Percentiles rank a stretch among this genome's conserved stretches.
Evolutionary conservation across 352 stramenopile genomes (phyloP).

Genomic region (Globisporangium radiosum): DNA sequence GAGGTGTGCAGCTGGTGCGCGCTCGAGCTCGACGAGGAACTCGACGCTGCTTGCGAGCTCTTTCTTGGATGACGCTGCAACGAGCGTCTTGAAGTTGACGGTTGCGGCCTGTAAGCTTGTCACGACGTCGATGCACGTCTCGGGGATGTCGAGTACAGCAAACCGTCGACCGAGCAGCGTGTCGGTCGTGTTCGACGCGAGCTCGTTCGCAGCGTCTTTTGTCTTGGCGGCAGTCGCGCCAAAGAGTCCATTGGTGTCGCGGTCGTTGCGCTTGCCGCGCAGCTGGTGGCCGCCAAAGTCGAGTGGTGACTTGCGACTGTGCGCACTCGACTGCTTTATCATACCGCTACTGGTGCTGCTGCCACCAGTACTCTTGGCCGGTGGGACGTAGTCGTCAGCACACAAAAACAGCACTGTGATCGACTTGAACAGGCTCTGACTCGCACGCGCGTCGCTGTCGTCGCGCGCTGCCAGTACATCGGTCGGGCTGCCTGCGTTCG

Average conservation of each 20-base stretch:
- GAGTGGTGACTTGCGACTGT: constrained; percentile 1
- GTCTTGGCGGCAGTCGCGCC: constrained; percentile 19
- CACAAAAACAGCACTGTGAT: constrained; percentile 71
- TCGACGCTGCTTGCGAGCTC: constrained; percentile 66
- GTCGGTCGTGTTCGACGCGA: constrained; percentile 44
- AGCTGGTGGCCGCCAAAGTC: constrained; percentile 32
- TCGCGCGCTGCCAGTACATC: constrained; percentile 12
- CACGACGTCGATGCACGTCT: constrained; percentile 69
- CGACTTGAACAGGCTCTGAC: constrained; percentile 59
- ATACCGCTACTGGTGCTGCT: constrained; percentile 12
- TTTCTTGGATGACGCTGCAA: constrained; percentile 57
- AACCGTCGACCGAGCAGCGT: constrained; percentile 62
- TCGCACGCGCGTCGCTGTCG: constrained; percentile 12
- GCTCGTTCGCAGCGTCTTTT: constrained; percentile 30
- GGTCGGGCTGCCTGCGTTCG: constrained; percentile 13
- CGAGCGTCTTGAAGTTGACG: constrained; percentile 62
- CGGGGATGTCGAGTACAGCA: constrained; percentile 66
- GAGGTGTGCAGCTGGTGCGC: constrained; percentile 37
- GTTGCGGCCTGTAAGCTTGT: constrained; percentile 30
- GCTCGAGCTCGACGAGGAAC: constrained; percentile 73
- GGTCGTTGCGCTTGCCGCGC: constrained; percentile 39
- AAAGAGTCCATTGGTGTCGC: constrained; percentile 25
- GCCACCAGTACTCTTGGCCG: constrained; percentile 11
- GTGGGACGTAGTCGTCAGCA: constrained; percentile 52
- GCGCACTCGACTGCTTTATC: background rate